These are phyloP conservation scores for Chaetomiaceae sp. DNA, from an alignment of 2,329 filamentous ascomycete genomes.

Conservation along the genomic window DNA sequence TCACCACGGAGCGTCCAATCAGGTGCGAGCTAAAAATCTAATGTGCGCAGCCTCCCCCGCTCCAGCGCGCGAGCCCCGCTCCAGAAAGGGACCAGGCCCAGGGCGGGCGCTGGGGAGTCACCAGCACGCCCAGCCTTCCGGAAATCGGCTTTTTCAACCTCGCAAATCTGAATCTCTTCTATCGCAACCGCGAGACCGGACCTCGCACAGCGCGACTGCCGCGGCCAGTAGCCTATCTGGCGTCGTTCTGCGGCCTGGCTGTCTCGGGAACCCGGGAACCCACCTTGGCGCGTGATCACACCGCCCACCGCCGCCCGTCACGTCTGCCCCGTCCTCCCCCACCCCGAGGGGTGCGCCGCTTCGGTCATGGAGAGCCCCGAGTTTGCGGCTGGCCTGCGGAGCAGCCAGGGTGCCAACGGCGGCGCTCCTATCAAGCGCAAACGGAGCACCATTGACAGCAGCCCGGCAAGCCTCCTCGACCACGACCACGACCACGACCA, in stretches of 20 bases:
- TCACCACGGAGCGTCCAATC: slow-evolving; percentile 4
- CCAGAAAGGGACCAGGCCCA: slow-evolving; percentile 5
- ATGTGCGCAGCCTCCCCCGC: slow-evolving; percentile 9
- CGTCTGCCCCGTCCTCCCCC: too few species aligned
- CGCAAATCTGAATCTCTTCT: slow-evolving; percentile 21
- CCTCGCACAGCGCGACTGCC: slow-evolving; percentile 21
- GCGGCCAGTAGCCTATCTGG: slow-evolving; percentile 21
- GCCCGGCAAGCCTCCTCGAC: slow-evolving; percentile 52
- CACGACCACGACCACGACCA: slow-evolving; percentile 53
- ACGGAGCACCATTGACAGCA: slow-evolving; percentile 55
- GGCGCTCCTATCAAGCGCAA: slow-evolving; percentile 47
- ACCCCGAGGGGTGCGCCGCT: slow-evolving; percentile 6
- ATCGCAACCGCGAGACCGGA: slow-evolving; percentile 27
- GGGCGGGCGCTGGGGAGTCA: too few species aligned
- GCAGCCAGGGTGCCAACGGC: slow-evolving; percentile 40
- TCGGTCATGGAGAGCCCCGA: slow-evolving; percentile 33
- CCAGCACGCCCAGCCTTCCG: slow-evolving; percentile 17
- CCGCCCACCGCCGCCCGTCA: slow-evolving; percentile 4
- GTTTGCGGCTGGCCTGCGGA: slow-evolving; percentile 32
- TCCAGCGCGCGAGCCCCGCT: slow-evolving; percentile 13
- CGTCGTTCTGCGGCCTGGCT: slow-evolving; percentile 21
- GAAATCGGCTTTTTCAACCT: slow-evolving; percentile 27
- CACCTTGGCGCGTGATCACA: slow-evolving; percentile 7
- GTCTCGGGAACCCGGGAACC: slow-evolving; percentile 19
- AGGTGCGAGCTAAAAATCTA: slow-evolving; percentile 5